Evolutionary conservation across 805 yeast genomes (phyloP).

Genomic region (Metschnikowia aberdeeniae): DNA sequence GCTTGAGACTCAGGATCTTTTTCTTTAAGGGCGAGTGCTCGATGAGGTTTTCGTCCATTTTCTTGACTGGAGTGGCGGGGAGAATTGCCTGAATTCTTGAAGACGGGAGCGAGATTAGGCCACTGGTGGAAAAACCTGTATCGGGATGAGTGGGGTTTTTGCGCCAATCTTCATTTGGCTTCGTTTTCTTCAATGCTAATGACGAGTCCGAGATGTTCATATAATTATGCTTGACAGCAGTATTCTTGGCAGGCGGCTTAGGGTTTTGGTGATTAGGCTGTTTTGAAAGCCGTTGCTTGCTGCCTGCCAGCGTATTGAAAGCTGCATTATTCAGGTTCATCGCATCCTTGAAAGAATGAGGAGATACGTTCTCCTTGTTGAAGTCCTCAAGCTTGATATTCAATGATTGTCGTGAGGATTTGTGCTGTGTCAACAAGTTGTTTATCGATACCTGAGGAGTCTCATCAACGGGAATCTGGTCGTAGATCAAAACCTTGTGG

Average conservation of each 20-base stretch:
- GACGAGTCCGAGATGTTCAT: slow-evolving; percentile 40
- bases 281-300: slow-evolving; percentile 5
- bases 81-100: slow-evolving; percentile 42
- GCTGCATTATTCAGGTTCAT: background rate
- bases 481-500: slow-evolving; percentile 32
- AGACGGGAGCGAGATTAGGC: slow-evolving; percentile 49
- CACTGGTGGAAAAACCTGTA: slow-evolving; percentile 47
- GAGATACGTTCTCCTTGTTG: slow-evolving; percentile 2
- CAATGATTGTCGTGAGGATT: slow-evolving; percentile 32
- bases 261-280: slow-evolving; percentile 3
- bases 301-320: background rate
- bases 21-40: slow-evolving; percentile 3
- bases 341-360: slow-evolving; percentile 7
- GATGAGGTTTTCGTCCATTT: slow-evolving; percentile 34
- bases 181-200: slow-evolving; percentile 31
- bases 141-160: slow-evolving; percentile 4
- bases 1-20: background rate
- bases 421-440: slow-evolving; percentile 36
- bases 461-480: slow-evolving; percentile 25
- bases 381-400: slow-evolving; percentile 27
- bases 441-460: slow-evolving; percentile 37
- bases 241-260: slow-evolving; percentile 1
- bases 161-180: slow-evolving; percentile 2
- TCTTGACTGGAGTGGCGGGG: slow-evolving; percentile 68
- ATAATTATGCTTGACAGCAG: slow-evolving; percentile 27